Percentiles rank a stretch among this genome's conserved stretches.
These are phyloP conservation scores for Alternaria infectoria DNA, from an alignment of 2,329 filamentous ascomycete species.

Conservation along the genomic window DNA sequence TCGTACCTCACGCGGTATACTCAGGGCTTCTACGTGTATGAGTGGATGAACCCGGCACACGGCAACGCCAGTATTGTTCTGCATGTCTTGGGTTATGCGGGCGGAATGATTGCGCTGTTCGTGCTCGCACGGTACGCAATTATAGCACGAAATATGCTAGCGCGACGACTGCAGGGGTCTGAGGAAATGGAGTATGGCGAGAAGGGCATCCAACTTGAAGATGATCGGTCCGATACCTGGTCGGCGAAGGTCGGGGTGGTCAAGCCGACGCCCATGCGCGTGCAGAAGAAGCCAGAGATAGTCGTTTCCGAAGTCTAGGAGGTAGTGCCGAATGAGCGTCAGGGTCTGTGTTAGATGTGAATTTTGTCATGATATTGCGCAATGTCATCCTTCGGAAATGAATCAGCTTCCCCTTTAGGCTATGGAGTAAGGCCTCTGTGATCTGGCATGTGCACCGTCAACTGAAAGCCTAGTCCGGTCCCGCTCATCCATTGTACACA, in stretches of 20 bases:
- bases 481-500: not conserved
- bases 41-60: constrained; percentile 51
- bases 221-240: constrained; percentile 18
- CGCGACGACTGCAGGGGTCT: constrained; percentile 5
- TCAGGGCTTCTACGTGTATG: constrained; percentile 75
- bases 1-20: constrained; percentile 74
- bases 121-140: constrained; percentile 22
- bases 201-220: constrained; percentile 12
- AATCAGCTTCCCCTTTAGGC: not conserved
- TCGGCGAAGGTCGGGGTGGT: constrained; percentile 15
- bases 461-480: not conserved
- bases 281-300: not conserved
- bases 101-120: constrained; percentile 26
- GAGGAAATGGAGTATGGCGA: constrained; percentile 10
- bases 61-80: constrained; percentile 27
- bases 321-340: not conserved
- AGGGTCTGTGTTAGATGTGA: not conserved
- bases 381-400: not conserved
- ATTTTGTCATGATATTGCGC: not conserved
- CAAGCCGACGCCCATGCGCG: constrained; percentile 7
- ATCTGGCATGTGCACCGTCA: not conserved
- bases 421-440: not conserved
- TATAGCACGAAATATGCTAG: constrained; percentile 18
- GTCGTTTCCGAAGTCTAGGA: not conserved
- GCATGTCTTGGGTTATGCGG: constrained; percentile 32